Evolutionary conservation across 352 stramenopile genomes (phyloP), one percentile per base, ranked within the genome.

Genomic region (Phytophthora idaei): DNA sequence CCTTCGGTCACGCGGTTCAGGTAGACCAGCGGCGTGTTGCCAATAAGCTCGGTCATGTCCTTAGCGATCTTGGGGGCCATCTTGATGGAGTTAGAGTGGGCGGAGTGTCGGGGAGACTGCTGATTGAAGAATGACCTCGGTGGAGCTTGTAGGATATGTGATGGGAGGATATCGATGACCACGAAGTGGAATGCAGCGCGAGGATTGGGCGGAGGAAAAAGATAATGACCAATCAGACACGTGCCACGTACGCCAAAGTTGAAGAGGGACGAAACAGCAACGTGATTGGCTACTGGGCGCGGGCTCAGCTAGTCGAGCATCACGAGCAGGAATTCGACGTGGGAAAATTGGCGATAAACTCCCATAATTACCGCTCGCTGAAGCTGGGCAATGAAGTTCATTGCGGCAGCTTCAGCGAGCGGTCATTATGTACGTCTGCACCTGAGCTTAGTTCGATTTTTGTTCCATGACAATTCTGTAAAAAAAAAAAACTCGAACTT

Each of bases 41-140:
- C 96, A 74, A 99, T 98, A 51, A 98, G 86, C 58, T 92, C 92
- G 25, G 97, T 97, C 75, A 98, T 93, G 74, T 97, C 92, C 46
- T 97, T 87, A 71, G 94, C 95, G 74, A 98, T 98, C 66, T 91
- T 66, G 65, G 66, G 55, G 14, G 68, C 57, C 54, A 67, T 67
- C 51, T 68, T 61, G 57, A 59, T 17, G 8, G 11, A 10, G 27
- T 46, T 48, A 32, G 29, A 29, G 21, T 21, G 8, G 8, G 27
- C 14, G 14, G 17, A 15, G 39, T 64, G 65, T 49, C 7, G 21
- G 52, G 29, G 37, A 47, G 52, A 42, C 45, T 7, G 52, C 47
- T n/a, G 32, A 67, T 71, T 63, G 67, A 59, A 51, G 67, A 70
- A 64, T 73, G 59, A 57, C 21, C 46, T 36, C 14, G 14, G 17